These are phyloP conservation scores for Solioccasus polychromus DNA, from an alignment of 768 basidiomycete genomes.

Conservation along the genomic window DNA sequence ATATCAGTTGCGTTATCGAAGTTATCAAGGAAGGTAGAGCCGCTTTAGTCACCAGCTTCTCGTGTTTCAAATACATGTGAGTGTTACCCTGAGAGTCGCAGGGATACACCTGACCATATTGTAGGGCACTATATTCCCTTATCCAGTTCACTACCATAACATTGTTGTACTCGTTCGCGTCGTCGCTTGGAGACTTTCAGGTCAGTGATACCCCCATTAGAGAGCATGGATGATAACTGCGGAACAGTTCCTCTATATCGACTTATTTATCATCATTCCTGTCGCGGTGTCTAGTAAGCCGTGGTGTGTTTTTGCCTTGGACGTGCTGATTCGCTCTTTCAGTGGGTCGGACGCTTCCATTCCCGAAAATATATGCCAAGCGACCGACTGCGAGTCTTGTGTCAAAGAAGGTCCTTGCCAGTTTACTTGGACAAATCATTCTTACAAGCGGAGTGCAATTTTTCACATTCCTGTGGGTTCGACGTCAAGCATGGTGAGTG, in stretches of 20 bases:
- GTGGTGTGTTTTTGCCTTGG: not conserved
- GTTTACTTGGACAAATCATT: conserved; percentile 89
- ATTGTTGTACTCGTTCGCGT: conserved; percentile 92
- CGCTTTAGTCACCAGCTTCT: conserved; percentile 96
- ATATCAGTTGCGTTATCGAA: conserved; percentile 94
- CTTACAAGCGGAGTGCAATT: conserved; percentile 81
- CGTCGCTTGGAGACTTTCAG: conserved; percentile 95
- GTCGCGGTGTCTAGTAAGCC: conserved; percentile 91
- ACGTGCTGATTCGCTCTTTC: conserved; percentile 10
- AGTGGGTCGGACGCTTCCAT: conserved; percentile 97
- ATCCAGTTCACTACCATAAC: conserved; percentile 99
- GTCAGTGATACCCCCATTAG: conserved; percentile 38
- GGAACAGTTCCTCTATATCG: conserved; percentile 89
- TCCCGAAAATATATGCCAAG: conserved; percentile 79
- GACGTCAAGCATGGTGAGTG: conserved; percentile 74
- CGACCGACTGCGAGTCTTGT: conserved; percentile 94
- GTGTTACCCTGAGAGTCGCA: conserved; percentile 29
- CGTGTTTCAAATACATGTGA: conserved; percentile 99
- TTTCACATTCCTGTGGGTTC: conserved; percentile 89
- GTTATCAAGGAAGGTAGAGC: conserved; percentile 96
- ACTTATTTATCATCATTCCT: conserved; percentile 96
- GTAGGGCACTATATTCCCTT: conserved; percentile 94
- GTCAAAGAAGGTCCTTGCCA: conserved; percentile 90
- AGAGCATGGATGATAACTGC: conserved; percentile 7
- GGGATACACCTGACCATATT: conserved; percentile 9